These are phyloP conservation scores for Penicillium sclerotiorum DNA, from an alignment of 2,329 filamentous ascomycete genomes.

Conservation along the genomic window DNA sequence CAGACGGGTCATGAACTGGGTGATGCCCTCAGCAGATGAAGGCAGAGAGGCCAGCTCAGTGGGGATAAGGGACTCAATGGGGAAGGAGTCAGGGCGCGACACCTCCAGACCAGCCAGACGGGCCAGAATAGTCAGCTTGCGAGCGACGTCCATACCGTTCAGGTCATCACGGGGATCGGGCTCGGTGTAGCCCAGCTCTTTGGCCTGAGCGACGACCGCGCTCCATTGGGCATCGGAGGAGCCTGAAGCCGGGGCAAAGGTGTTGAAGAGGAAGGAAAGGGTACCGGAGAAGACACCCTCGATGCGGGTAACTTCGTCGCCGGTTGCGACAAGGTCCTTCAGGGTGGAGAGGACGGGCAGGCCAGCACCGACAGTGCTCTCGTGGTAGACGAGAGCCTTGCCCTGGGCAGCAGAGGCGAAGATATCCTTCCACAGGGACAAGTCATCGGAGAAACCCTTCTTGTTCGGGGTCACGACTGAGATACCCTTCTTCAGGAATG, in stretches of 20 bases:
- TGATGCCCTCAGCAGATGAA: conserved; percentile 60
- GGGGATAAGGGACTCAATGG: conserved; percentile 91
- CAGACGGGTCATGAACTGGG: conserved; percentile 82
- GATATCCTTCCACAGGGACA: conserved; percentile 83
- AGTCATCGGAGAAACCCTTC: conserved; percentile 87
- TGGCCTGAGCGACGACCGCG: conserved; percentile 87
- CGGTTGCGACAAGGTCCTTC: conserved; percentile 91
- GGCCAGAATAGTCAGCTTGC: conserved; percentile 93
- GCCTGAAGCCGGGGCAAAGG: conserved; percentile 80
- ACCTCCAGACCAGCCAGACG: conserved; percentile 80
- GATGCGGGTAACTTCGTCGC: conserved; percentile 86
- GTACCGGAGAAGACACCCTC: conserved; percentile 98
- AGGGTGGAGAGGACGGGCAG: conserved; percentile 91
- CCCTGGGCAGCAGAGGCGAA: conserved; percentile 68
- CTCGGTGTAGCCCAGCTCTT: conserved; percentile 89
- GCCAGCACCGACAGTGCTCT: conserved; percentile 90
- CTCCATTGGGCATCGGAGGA: conserved; percentile 71
- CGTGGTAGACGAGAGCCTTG: conserved; percentile 84
- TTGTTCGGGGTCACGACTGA: conserved; percentile 97
- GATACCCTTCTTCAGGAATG: conserved; percentile 78
- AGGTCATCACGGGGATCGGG: conserved; percentile 84
- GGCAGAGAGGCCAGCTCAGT: conserved; percentile 75
- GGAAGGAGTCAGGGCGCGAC: conserved; percentile 83
- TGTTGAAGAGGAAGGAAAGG: conserved; percentile 98
- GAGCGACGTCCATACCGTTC: conserved; percentile 87